phyloP scores from a whole-genome alignment of 1,284 basidiomycete species.

The Ustanciosporium gigantosporum region DNA sequence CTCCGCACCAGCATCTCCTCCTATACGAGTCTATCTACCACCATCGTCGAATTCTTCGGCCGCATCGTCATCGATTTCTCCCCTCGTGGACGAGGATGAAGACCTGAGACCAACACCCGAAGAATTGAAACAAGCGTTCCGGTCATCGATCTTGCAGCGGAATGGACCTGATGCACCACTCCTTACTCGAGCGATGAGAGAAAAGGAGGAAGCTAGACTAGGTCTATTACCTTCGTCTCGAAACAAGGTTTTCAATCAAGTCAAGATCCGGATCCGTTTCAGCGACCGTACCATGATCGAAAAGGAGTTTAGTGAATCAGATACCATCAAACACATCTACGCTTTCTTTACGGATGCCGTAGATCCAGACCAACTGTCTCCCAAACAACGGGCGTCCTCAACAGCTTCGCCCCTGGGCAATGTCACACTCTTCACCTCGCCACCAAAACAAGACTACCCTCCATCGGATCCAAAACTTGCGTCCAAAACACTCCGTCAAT shows the following conservation, averaged over 20 bases:
- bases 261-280: slow-evolving; percentile 78
- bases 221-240: slow-evolving; percentile 67
- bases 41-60: background rate
- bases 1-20: no score
- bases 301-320: slow-evolving; percentile 72
- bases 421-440: slow-evolving; percentile 70
- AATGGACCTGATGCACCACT: slow-evolving; percentile 77
- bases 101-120: slow-evolving; percentile 70
- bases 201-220: slow-evolving; percentile 65
- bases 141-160: slow-evolving; percentile 69
- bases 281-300: slow-evolving; percentile 81
- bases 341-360: slow-evolving; percentile 72
- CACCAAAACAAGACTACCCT: slow-evolving; percentile 78
- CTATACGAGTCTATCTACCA: no score
- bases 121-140: slow-evolving; percentile 73
- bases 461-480: slow-evolving; percentile 74
- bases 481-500: slow-evolving; percentile 70
- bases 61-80: background rate
- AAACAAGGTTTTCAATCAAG: slow-evolving; percentile 77
- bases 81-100: slow-evolving; percentile 9
- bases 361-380: background rate
- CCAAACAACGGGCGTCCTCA: background rate
- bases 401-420: no score
- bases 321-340: slow-evolving; percentile 78
- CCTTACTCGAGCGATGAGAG: slow-evolving; percentile 71